These are phyloP conservation scores for Galerina marginata DNA, from an alignment of 768 basidiomycete genomes.

Conservation along the genomic window DNA sequence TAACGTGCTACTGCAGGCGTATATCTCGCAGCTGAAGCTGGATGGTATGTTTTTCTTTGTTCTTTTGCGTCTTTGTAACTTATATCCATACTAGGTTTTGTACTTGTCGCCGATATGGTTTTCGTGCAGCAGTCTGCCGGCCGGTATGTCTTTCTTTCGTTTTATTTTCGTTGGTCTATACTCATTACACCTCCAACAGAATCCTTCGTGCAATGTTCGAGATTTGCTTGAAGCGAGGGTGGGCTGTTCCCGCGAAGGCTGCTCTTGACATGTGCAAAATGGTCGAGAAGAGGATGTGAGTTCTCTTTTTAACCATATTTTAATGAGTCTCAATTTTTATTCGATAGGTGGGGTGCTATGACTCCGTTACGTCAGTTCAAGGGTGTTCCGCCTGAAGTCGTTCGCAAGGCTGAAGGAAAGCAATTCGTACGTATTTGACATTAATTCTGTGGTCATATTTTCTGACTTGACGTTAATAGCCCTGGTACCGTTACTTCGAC, in stretches of 20 bases:
- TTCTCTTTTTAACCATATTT: too few relatives aligned
- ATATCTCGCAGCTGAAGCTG: conserved; percentile 92
- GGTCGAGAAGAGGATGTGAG: conserved; percentile 87
- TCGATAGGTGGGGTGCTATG: conserved; percentile 92
- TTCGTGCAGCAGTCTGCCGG: conserved; percentile 98
- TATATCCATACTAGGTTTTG: conserved; percentile 58
- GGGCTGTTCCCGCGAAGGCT: conserved; percentile 92
- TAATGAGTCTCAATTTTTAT: background rate
- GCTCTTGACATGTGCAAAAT: conserved; percentile 96
- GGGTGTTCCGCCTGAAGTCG: conserved; percentile 82
- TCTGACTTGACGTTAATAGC: conserved; percentile 44
- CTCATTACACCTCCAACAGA: conserved; percentile 37
- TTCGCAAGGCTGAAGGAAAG: conserved; percentile 93
- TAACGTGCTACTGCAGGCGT: conserved; percentile 94
- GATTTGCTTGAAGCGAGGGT: conserved; percentile 97
- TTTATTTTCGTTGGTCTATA: background rate
- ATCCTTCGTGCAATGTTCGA: conserved; percentile 97
- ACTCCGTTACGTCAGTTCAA: conserved; percentile 96
- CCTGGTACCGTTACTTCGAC: conserved; percentile 98
- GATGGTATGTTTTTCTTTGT: conserved; percentile 56
- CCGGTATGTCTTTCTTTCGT: conserved; percentile 50
- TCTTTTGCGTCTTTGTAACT: background rate
- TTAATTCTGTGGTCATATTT: background rate
- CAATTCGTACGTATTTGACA: conserved; percentile 76
- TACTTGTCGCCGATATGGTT: conserved; percentile 90